Evolutionary conservation across 495 filamentous ascomycete genomes (phyloP).

Genomic region (Cercophora scortea): DNA sequence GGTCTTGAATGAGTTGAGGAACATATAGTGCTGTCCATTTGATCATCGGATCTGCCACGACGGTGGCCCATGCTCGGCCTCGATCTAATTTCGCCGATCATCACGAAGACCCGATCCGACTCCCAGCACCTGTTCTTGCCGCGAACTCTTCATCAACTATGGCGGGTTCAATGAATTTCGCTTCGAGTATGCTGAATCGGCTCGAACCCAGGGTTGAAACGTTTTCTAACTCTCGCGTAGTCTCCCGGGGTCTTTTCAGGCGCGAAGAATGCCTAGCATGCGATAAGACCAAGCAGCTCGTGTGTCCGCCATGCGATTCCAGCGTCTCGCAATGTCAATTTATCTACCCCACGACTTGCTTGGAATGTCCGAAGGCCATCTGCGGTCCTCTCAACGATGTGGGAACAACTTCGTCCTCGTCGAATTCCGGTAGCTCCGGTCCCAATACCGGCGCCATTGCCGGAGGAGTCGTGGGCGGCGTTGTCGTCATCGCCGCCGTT

Average conservation of each 20-base stretch:
- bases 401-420: conserved; percentile 11
- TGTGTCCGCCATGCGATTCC: conserved; percentile 16
- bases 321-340: conserved; percentile 26
- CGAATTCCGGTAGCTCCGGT: conserved; percentile 19
- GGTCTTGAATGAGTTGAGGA: too few species aligned
- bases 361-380: conserved; percentile 29
- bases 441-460: conserved; percentile 74
- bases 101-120: not conserved
- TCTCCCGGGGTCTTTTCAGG: conserved; percentile 4
- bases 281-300: conserved; percentile 12
- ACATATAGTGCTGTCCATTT: not conserved
- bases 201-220: not conserved
- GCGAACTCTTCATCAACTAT: conserved; percentile 6
- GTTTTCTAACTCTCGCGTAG: not conserved
- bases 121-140: not conserved
- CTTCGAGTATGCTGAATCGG: conserved; percentile 2
- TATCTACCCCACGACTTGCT: conserved; percentile 24
- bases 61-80: conserved; percentile 7
- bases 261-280: conserved; percentile 18
- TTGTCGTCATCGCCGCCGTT: conserved; percentile 58
- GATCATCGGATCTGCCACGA: conserved; percentile 15
- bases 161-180: conserved; percentile 4
- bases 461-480: conserved; percentile 73
- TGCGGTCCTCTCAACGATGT: conserved; percentile 19
- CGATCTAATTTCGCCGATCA: conserved; percentile 6